Percentiles rank a stretch among this genome's conserved stretches.
phyloP scores from a whole-genome alignment of 768 basidiomycete genomes.

The Solioccasus polychromus region DNA sequence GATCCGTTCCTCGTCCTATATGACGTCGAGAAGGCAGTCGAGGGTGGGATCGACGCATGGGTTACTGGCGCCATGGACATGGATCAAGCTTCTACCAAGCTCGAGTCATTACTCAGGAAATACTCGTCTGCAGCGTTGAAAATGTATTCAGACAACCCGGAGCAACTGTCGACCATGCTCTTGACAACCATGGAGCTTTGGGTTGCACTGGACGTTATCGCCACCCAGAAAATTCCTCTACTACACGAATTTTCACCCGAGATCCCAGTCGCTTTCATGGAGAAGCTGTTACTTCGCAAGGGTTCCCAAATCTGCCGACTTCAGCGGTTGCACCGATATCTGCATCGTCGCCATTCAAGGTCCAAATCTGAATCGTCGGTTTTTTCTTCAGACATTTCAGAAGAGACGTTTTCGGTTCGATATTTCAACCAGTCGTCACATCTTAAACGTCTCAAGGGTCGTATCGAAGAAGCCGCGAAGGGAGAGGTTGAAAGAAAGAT shows the following conservation, averaged over 20 bases:
- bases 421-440: constrained; percentile 25
- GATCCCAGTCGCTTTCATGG: constrained; percentile 36
- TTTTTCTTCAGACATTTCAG: constrained; percentile 25
- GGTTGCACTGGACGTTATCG: constrained; percentile 34
- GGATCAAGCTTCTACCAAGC: constrained; percentile 13
- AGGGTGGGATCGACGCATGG: constrained; percentile 35
- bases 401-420: constrained; percentile 31
- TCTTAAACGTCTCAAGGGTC: constrained; percentile 20
- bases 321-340: constrained; percentile 26
- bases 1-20: constrained; percentile 24
- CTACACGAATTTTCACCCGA: constrained; percentile 44
- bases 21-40: constrained; percentile 38
- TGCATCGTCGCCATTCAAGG: constrained; percentile 26
- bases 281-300: constrained; percentile 40
- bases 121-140: constrained; percentile 28
- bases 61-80: constrained; percentile 11
- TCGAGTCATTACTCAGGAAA: constrained; percentile 22
- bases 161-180: constrained; percentile 42
- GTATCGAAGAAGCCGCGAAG: constrained; percentile 30
- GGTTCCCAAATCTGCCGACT: constrained; percentile 28
- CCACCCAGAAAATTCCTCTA: constrained; percentile 20
- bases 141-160: constrained; percentile 34
- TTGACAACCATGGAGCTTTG: constrained; percentile 37
- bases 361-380: constrained; percentile 26
- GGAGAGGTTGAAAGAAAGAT: constrained; percentile 16